Conservation (phyloP, 1,139 yeast genomes). For the Debaryomyces subglobosus region DNA sequence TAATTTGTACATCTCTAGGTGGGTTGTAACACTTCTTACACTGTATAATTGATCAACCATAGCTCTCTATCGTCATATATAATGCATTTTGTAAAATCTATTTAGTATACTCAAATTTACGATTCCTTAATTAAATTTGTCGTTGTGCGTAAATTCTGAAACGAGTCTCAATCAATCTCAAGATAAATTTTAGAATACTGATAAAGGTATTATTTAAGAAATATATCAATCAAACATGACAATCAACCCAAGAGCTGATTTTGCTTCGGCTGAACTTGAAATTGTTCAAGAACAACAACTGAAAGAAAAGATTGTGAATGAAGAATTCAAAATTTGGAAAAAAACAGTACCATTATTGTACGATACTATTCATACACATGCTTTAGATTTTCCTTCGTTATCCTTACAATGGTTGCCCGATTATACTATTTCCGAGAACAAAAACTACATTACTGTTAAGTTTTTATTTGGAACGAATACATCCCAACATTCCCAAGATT, state of each 20-base stretch:
- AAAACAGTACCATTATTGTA: conserved; percentile 90
- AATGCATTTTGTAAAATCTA: not conserved
- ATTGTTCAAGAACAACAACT: conserved; percentile 48
- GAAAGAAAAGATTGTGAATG: conserved; percentile 55
- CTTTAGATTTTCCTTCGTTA: conserved; percentile 64
- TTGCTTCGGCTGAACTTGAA: conserved; percentile 32
- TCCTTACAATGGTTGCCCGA: conserved; percentile 54
- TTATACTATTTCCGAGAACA: conserved; percentile 35
- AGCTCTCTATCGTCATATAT: conserved; percentile 1
- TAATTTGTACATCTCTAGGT: not conserved
- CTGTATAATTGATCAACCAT: not conserved
- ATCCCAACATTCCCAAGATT: conserved; percentile 41
- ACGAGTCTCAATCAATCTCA: conserved; percentile 2
- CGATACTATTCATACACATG: conserved; percentile 71
- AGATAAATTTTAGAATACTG: conserved; percentile 1
- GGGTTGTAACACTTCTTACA: not conserved
- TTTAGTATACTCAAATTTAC: conserved; percentile 1
- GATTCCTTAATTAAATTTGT: not conserved
- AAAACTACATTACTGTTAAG: conserved; percentile 39
- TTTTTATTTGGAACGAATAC: conserved; percentile 56
- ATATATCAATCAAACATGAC: conserved; percentile 9
- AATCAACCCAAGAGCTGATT: conserved; percentile 14
- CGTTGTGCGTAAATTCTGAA: conserved; percentile 6
- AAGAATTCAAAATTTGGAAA: conserved; percentile 92
- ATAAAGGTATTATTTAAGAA: not conserved